Evolutionary conservation across 352 stramenopile species (phyloP).

Genomic region (Globisporangium mamillatum): DNA sequence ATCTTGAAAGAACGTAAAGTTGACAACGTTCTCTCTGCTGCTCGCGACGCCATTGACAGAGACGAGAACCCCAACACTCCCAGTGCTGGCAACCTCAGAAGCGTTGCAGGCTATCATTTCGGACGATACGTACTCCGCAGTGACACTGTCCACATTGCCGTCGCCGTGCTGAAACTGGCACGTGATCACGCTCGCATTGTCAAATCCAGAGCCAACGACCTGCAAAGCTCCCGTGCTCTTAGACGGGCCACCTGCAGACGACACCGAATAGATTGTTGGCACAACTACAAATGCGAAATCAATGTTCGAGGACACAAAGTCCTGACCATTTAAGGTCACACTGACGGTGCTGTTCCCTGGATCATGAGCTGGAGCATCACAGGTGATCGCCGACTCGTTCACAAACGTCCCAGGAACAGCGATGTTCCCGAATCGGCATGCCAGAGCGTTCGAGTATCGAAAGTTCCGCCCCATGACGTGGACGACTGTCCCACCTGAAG

Average conservation of each 20-base stretch:
- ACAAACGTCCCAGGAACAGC: slow-evolving; percentile 50
- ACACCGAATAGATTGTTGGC: slow-evolving; percentile 45
- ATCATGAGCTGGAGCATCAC: slow-evolving; percentile 43
- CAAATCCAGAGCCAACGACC: slow-evolving; percentile 30
- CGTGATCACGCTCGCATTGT: slow-evolving; percentile 17
- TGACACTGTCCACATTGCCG: neutral
- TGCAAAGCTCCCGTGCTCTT: slow-evolving; percentile 31
- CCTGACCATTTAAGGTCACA: slow-evolving; percentile 65
- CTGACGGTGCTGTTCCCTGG: slow-evolving; percentile 30
- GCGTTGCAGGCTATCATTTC: slow-evolving; percentile 23
- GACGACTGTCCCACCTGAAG: slow-evolving; percentile 55
- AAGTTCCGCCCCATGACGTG: slow-evolving; percentile 65
- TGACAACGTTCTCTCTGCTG: slow-evolving; percentile 19
- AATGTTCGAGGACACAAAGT: slow-evolving; percentile 36
- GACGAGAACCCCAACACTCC: slow-evolving; percentile 24
- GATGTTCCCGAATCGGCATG: slow-evolving; percentile 54
- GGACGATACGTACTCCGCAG: slow-evolving; percentile 22
- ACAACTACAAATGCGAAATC: slow-evolving; percentile 48
- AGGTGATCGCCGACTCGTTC: slow-evolving; percentile 55
- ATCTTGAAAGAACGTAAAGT: slow-evolving; percentile 35
- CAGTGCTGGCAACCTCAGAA: slow-evolving; percentile 15
- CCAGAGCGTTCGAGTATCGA: slow-evolving; percentile 35
- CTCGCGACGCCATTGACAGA: slow-evolving; percentile 26
- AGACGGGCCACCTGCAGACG: slow-evolving; percentile 30
- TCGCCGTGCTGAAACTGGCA: slow-evolving; percentile 32